Evolutionary conservation across 495 filamentous ascomycete genomes (phyloP).

Genomic region (Aspergillus biplanus): DNA sequence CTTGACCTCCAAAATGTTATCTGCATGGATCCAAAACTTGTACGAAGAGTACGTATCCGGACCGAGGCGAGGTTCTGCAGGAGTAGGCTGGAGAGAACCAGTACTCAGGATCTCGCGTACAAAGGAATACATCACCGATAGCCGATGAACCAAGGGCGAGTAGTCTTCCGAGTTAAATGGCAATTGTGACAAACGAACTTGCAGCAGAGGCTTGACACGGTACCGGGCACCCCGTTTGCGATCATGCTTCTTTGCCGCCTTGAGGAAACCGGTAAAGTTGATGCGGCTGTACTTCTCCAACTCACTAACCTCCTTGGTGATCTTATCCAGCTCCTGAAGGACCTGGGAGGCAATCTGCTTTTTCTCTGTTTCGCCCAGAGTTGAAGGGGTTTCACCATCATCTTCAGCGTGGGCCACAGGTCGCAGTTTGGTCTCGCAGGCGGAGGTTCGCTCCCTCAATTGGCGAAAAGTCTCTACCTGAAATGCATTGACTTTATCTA

Average conservation of each 20-base stretch:
- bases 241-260: conserved; percentile 98
- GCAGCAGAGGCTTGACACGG: conserved; percentile 85
- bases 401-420: conserved; percentile 42
- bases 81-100: conserved; percentile 45
- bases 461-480: conserved; percentile 74
- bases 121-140: conserved; percentile 95
- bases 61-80: conserved; percentile 45
- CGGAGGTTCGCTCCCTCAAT: conserved; percentile 67
- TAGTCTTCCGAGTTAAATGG: conserved; percentile 97
- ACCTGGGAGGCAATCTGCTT: conserved; percentile 65
- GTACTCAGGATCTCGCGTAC: conserved; percentile 77
- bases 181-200: conserved; percentile 81
- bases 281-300: conserved; percentile 92
- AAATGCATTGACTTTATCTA: conserved; percentile 94
- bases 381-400: conserved; percentile 30
- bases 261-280: conserved; percentile 97
- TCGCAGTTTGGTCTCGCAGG: conserved; percentile 57
- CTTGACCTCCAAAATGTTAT: conserved; percentile 95
- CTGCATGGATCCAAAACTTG: conserved; percentile 97
- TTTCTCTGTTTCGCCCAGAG: conserved; percentile 45
- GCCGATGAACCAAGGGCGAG: conserved; percentile 79
- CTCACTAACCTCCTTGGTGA: conserved; percentile 89
- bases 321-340: conserved; percentile 76
- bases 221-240: conserved; percentile 81
- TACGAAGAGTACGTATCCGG: conserved; percentile 81